These are phyloP conservation scores for Diphasiastrum complanatum DNA, from an alignment of 83 land plant species.

Conservation along the genomic window DNA sequence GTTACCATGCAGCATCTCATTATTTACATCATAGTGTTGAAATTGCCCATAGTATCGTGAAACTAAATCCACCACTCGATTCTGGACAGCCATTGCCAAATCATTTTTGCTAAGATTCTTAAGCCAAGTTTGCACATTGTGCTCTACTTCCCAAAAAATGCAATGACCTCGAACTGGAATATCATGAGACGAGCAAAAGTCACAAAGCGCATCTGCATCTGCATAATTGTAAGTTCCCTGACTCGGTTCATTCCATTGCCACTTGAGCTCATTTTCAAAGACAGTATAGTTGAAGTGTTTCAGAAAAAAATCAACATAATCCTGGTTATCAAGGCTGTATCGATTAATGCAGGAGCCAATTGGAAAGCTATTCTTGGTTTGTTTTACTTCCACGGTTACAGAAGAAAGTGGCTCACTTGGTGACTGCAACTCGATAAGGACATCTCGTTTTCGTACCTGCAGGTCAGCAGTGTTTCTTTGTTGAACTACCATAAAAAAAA, in stretches of 20 bases:
- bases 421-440: constrained; percentile 58
- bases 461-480: constrained; percentile 1
- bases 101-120: constrained; percentile 38
- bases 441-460: constrained; percentile 86
- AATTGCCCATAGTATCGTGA: constrained; percentile 74
- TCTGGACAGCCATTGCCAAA: constrained; percentile 53
- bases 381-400: constrained; percentile 49
- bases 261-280: constrained; percentile 79
- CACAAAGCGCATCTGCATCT: constrained; percentile 66
- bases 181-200: constrained; percentile 42
- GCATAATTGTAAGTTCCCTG: constrained; percentile 57
- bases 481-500: background rate
- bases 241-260: constrained; percentile 79
- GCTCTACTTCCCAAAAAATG: constrained; percentile 78
- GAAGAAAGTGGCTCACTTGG: too few species aligned
- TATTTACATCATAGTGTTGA: constrained; percentile 79
- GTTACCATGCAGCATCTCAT: constrained; percentile 84
- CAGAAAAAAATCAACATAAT: constrained; percentile 58
- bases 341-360: constrained; percentile 70
- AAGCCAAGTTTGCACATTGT: constrained; percentile 59
- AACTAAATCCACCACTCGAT: constrained; percentile 50
- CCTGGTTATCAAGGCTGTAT: constrained; percentile 71
- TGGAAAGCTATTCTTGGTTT: constrained; percentile 65
- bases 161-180: constrained; percentile 68
- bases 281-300: constrained; percentile 76